These are phyloP conservation scores for Penicillium chermesinum DNA, from an alignment of 495 filamentous ascomycete genomes.

Conservation along the genomic window DNA sequence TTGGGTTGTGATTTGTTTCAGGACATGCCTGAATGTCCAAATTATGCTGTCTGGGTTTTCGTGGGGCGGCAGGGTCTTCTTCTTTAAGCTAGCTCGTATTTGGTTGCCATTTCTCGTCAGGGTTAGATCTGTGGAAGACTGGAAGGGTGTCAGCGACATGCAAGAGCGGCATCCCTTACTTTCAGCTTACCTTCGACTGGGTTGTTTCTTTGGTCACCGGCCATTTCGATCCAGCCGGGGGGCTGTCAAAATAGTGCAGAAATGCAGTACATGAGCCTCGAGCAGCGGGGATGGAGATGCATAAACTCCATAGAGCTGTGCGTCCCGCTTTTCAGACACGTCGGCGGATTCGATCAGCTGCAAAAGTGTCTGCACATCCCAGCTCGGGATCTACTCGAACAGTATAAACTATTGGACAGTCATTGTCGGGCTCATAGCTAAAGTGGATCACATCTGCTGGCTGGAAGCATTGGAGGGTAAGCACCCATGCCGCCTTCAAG, in stretches of 20 bases:
- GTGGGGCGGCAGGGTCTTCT: background rate
- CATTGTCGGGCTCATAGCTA: background rate
- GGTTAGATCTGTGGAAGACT: background rate
- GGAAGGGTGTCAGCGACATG: background rate
- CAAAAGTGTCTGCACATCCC: background rate
- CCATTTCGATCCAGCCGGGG: background rate
- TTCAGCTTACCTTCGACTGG: background rate
- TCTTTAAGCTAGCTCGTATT: background rate
- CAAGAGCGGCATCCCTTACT: no score
- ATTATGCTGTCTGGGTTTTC: background rate
- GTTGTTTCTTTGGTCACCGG: background rate
- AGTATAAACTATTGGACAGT: background rate
- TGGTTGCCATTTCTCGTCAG: background rate
- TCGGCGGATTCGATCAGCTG: background rate
- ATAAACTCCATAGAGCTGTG: background rate
- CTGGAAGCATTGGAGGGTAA: background rate
- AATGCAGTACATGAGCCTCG: background rate
- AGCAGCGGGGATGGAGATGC: background rate
- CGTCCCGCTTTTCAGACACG: background rate
- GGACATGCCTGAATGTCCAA: background rate
- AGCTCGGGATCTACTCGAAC: background rate
- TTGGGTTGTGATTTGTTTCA: background rate
- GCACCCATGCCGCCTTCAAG: background rate
- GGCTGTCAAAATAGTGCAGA: background rate
- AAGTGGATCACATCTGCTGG: background rate